phyloP scores from a whole-genome alignment of 2,329 filamentous ascomycete genomes.

The Talaromyces sp. region DNA sequence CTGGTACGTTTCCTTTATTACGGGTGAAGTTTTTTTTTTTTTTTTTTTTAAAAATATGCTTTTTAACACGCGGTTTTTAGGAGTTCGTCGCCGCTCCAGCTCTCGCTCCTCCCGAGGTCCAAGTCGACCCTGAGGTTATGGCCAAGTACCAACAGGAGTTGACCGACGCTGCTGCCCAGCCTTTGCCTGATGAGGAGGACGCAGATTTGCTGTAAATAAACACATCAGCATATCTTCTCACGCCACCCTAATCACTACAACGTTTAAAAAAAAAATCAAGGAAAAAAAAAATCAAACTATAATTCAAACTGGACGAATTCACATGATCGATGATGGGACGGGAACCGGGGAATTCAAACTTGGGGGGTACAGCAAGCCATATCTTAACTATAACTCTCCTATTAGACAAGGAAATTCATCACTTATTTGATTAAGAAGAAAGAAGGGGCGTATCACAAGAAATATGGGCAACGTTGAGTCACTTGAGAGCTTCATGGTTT shows the following conservation, averaged over 20 bases:
- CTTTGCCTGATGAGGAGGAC: slow-evolving; percentile 93
- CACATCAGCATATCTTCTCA: background rate
- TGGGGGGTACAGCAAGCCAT: slow-evolving; percentile 13
- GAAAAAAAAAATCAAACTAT: background rate
- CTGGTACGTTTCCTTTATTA: slow-evolving; percentile 55
- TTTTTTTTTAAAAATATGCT: background rate
- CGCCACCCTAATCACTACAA: background rate
- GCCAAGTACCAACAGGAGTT: slow-evolving; percentile 77
- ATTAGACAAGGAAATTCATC: background rate
- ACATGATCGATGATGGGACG: background rate
- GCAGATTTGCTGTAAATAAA: slow-evolving; percentile 44
- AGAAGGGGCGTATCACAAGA: background rate
- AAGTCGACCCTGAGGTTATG: slow-evolving; percentile 66
- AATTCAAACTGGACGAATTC: background rate
- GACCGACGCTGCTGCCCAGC: slow-evolving; percentile 69
- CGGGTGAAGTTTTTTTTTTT: slow-evolving; percentile 15
- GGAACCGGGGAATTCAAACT: background rate
- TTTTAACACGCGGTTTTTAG: slow-evolving; percentile 43
- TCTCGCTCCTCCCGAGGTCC: slow-evolving; percentile 86
- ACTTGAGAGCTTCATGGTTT: no score
- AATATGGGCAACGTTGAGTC: background rate
- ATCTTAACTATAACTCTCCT: background rate
- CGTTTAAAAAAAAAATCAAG: background rate
- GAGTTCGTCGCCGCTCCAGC: slow-evolving; percentile 96
- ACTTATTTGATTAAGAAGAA: background rate